Conservation (phyloP, 192 early-diverging fungal genomes). For the Coemansia sp. region DNA sequence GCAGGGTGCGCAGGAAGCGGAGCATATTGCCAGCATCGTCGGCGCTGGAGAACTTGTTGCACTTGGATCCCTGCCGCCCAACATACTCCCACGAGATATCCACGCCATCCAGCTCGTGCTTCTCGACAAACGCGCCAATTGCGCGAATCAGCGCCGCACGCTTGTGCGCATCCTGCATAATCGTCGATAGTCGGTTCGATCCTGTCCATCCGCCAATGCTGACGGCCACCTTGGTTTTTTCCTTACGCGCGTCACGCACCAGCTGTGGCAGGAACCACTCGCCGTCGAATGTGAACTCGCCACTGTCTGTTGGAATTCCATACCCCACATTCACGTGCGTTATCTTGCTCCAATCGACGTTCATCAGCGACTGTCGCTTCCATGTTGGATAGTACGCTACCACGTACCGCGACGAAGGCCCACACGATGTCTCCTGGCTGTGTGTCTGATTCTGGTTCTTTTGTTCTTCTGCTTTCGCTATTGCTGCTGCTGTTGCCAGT, state of each 20-base stretch:
- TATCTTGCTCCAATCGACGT: constrained; percentile 46
- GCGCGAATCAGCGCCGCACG: constrained; percentile 62
- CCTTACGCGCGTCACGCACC: constrained; percentile 48
- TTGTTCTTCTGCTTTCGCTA: background rate
- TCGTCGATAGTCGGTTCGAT: constrained; percentile 62
- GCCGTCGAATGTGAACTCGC: constrained; percentile 55
- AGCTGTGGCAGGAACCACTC: constrained; percentile 59
- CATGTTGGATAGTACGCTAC: constrained; percentile 52
- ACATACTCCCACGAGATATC: constrained; percentile 71
- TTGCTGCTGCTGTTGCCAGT: too few relatives aligned
- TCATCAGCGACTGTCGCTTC: constrained; percentile 51
- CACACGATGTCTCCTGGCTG: constrained; percentile 7
- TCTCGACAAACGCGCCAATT: constrained; percentile 57
- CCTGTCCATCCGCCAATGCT: constrained; percentile 79
- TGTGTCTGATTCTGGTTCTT: background rate
- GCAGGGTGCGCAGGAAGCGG: constrained; percentile 46
- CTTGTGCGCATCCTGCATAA: constrained; percentile 54
- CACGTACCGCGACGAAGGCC: constrained; percentile 49
- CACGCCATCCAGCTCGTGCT: constrained; percentile 64
- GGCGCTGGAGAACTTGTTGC: constrained; percentile 51
- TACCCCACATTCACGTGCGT: constrained; percentile 54
- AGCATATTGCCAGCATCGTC: constrained; percentile 50
- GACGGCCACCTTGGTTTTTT: constrained; percentile 58
- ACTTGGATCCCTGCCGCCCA: constrained; percentile 58
- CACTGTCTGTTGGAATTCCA: constrained; percentile 50